Evolutionary conservation across 257 asterid species (phyloP).

Genomic region (Ligustrum vulgare): DNA sequence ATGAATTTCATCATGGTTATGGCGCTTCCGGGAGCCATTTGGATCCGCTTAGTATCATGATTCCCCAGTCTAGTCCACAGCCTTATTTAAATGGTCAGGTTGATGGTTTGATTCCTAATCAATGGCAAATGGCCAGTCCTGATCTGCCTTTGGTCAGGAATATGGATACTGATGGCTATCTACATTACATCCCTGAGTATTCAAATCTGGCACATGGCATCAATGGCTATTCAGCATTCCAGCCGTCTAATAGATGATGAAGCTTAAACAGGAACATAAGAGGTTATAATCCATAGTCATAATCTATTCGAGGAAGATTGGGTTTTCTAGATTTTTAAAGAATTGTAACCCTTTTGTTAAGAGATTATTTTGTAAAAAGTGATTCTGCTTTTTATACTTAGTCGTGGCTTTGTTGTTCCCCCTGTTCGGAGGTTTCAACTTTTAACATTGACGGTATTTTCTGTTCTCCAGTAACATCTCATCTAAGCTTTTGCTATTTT

Average conservation of each 20-base stretch:
- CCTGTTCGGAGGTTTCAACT: slow-evolving; percentile 2
- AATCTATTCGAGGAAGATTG: slow-evolving; percentile 29
- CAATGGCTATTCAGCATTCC: slow-evolving; percentile 58
- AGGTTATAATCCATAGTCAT: slow-evolving; percentile 23
- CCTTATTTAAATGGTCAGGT: slow-evolving; percentile 45
- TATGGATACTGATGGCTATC: slow-evolving; percentile 48
- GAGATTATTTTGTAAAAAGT: slow-evolving; percentile 38
- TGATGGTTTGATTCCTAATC: slow-evolving; percentile 50
- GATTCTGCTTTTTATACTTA: slow-evolving; percentile 23
- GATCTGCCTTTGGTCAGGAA: slow-evolving; percentile 47
- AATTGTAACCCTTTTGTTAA: slow-evolving; percentile 25
- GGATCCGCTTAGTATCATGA: slow-evolving; percentile 49
- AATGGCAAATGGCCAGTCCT: slow-evolving; percentile 74
- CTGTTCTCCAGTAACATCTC: background rate
- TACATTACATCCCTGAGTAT: slow-evolving; percentile 59
- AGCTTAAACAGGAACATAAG: slow-evolving; percentile 14
- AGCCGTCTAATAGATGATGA: slow-evolving; percentile 66
- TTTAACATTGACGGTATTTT: background rate
- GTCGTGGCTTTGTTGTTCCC: slow-evolving; percentile 11
- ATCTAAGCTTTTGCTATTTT: background rate
- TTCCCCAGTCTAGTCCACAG: slow-evolving; percentile 40
- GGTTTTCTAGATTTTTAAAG: slow-evolving; percentile 25
- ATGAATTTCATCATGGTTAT: slow-evolving; percentile 44
- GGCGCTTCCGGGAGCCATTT: slow-evolving; percentile 40
- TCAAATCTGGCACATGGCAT: slow-evolving; percentile 44